Evolutionary conservation across 139 green algal species (phyloP), one percentile per base, ranked within the genome.

Genomic region (Volvox africanus): DNA sequence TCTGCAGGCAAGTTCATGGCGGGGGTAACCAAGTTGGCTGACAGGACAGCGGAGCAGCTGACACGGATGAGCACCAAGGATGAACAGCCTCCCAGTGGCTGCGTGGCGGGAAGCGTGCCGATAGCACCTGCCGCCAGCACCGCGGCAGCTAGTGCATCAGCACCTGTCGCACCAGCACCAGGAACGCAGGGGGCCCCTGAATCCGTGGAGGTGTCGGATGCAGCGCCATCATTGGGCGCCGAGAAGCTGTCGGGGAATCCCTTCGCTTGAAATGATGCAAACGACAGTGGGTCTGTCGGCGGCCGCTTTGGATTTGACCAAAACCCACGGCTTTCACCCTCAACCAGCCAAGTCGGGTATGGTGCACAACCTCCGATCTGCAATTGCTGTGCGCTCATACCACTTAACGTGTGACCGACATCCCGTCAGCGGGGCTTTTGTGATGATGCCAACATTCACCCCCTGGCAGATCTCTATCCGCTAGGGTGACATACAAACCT

Each of bases 11-110:
- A 89, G 76, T 91, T 94, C 77, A 91, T 94, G 92, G 65, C 71
- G 30, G 92, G 92, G 16, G 12, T 94, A 50, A 82, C 81, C 83
- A 94, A 94, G 77, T 86, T 88, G 62, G 92, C 92, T 6, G 82
- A 94, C 69, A 91, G 92, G 88, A 92, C 92, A 12, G 92, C 92
- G 9, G 88, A 94, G 68, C 81, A 90, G 75, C 91, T 93, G 73
- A 82, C 91, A 33, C 89, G 89, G 86, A 89, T 89, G 85, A 89
- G 77, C 85, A 82, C 85, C 26, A 50, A 55, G 69, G 85, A 89
- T 0, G 69, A 82, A 33, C 19, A 30, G 33, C 50, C 17, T 30
- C 0, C 24, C 44, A 55, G 44, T 55, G 44, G 44, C 9, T 5
- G 44, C 37, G 28, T 35, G 21, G 26, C 1, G 9, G 83, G 19